Evolutionary conservation across 2,329 filamentous ascomycete genomes (phyloP).

Genomic region (Dichotomopilus funicola): DNA sequence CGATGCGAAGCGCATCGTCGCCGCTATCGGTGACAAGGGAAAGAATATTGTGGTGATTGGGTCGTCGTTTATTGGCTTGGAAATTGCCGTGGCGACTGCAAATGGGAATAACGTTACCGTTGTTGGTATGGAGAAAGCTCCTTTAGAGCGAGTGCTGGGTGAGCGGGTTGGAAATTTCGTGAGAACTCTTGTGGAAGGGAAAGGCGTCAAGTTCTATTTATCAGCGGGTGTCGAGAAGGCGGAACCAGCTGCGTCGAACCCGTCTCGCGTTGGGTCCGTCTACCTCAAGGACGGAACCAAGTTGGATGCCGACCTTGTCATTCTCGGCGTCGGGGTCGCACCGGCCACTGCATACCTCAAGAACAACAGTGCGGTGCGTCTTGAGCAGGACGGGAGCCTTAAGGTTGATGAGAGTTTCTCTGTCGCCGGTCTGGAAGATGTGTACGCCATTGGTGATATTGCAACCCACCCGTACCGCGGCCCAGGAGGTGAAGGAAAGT

Average conservation of each 20-base stretch:
- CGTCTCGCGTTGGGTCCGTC: constrained; percentile 71
- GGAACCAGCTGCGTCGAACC: constrained; percentile 59
- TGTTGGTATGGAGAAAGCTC: constrained; percentile 79
- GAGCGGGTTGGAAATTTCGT: constrained; percentile 73
- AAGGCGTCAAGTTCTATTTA: constrained; percentile 84
- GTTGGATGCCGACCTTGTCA: constrained; percentile 80
- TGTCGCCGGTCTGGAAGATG: constrained; percentile 68
- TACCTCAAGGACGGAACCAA: constrained; percentile 78
- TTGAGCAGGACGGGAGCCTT: constrained; percentile 82
- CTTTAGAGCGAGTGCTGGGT: constrained; percentile 82
- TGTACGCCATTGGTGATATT: constrained; percentile 93
- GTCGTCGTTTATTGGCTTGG: constrained; percentile 96
- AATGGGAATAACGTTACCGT: constrained; percentile 80
- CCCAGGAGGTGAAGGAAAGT: constrained; percentile 68
- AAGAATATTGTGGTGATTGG: constrained; percentile 93
- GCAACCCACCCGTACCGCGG: constrained; percentile 92
- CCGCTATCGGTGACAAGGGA: constrained; percentile 70
- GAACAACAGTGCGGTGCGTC: constrained; percentile 59
- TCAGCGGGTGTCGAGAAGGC: constrained; percentile 77
- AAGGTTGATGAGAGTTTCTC: constrained; percentile 73
- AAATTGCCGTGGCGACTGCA: constrained; percentile 77
- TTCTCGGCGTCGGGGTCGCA: constrained; percentile 82
- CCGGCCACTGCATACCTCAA: constrained; percentile 80
- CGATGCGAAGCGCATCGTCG: constrained; percentile 70
- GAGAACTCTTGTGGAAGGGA: constrained; percentile 71